Evolutionary conservation across 2,329 filamentous ascomycete species (phyloP), one percentile per base, ranked within the genome.

Genomic region (Cladophialophora exuberans): DNA sequence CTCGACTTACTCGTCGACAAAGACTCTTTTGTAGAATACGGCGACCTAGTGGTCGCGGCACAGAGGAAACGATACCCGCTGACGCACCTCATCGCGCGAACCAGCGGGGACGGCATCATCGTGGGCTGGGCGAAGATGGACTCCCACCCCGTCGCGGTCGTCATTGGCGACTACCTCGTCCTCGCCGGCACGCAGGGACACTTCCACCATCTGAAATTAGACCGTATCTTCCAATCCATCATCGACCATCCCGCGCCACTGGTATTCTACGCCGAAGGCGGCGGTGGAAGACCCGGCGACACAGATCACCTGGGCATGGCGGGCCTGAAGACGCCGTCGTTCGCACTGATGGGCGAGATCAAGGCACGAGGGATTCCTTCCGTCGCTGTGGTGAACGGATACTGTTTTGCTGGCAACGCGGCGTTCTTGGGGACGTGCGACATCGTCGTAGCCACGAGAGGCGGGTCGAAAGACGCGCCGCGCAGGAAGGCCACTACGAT

Each of bases 331-430:
- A 59, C 56, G 25, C 56, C 56, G 49, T 59, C 56, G 31, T 59
- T 59, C 43, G 56, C 52, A 45, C 43, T 59, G 41, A 44, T 59
- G 56, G 56, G 56, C 15, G 22, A 59, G 52, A 56, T 59, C 52
- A 59, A 56, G 52, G 56, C 56, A 49, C 45, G 56, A 53, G 56
- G 56, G 36, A 59, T 59, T 31, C 56, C 56, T 53, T 59, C 56
- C 26, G 43, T 59, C 25, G 56, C 56, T 46, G 56, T 59, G 18
- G 56, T 56, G 36, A 59, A 59, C 50, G 56, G 56, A 26, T 59
- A 59, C 53, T 59, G 56, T 48, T 59, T 59, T 59, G 56, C 56
- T 20, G 56, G 56, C 52, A 59, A 56, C 52, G 56, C 56, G 31
- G 56, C 56, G 53, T 53, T 59, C 28, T 50, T 59, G 56, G 56